These are phyloP conservation scores for Lanmaoa pseudosensibilis DNA, from an alignment of 768 basidiomycete species.

Conservation along the genomic window DNA sequence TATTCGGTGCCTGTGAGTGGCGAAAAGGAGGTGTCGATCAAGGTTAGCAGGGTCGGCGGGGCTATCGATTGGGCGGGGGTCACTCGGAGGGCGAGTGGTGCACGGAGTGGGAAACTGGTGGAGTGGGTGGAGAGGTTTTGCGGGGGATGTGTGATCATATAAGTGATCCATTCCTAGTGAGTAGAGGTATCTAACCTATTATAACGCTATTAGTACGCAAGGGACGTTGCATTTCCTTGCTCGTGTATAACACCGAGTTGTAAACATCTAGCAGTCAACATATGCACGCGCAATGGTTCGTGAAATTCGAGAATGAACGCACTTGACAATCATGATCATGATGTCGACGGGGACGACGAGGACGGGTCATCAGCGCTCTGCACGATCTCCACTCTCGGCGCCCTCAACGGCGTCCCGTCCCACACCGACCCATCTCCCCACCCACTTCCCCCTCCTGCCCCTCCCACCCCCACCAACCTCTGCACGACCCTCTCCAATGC, in stretches of 20 bases:
- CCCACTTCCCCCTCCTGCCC: constrained; percentile 54
- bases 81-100: not conserved
- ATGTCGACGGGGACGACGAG: constrained; percentile 1
- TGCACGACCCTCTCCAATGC: constrained; percentile 66
- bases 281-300: not conserved
- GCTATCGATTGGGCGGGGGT: constrained; percentile 31
- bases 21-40: constrained; percentile 38
- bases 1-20: constrained; percentile 38
- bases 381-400: constrained; percentile 43
- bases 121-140: constrained; percentile 17
- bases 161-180: constrained; percentile 2
- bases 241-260: not conserved
- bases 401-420: constrained; percentile 54
- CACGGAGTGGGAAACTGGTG: not conserved
- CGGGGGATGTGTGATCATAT: constrained; percentile 29
- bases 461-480: constrained; percentile 66
- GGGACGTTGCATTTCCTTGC: not conserved
- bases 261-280: not conserved
- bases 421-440: constrained; percentile 56
- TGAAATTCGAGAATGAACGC: not conserved
- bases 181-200: constrained; percentile 12
- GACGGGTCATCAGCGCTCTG: constrained; percentile 5
- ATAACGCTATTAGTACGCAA: constrained; percentile 1
- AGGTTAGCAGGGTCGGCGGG: constrained; percentile 43
- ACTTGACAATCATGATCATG: constrained; percentile 6